Evolutionary conservation across 352 stramenopile species (phyloP), one percentile per base, ranked within the genome.

Genomic region (Pythium graminicola): DNA sequence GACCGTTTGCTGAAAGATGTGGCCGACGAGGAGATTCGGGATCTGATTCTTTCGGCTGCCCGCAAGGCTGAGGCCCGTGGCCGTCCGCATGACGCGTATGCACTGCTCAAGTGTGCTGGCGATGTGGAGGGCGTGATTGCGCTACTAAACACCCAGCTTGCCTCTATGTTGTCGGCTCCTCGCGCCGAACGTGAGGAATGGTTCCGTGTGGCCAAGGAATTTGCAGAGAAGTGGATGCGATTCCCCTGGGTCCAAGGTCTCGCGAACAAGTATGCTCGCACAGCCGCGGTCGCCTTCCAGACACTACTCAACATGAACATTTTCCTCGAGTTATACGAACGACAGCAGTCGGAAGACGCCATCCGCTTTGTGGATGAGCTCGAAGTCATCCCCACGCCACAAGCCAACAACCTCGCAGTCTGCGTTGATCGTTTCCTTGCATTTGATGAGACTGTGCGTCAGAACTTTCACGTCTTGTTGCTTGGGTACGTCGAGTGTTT

Each of bases 401-500:
- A 82, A 51, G 72, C 71, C 14, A 84, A 64, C 45, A 77, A 77
- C 26, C 54, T 86, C 29, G 58, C 70, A 14, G 50, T 85, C 0
- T 91, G 72, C 22, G 83, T 91, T n/a, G 83, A 94, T 54, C 81
- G 80, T 27, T 92, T 94, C 62, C 65, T 89, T 20, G 70, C 80
- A 13, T 84, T 89, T 32, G 83, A 94, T 47, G 76, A 87, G 52
- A 78, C 59, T 3, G 83, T 94, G 49, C 81, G 80, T 45, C 81
- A 89, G 57, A 92, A 85, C 59, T 88, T 94, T 49, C 78, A 94
- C 64, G 71, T 92, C 23, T 54, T 94, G 52, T 57, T 94, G 62
- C 65, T 94, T 6, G 81, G 83, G 9, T 94, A 94, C 67, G 83
- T 92, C 57, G 83, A 94, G 68, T 89, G 83, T 41, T 77, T 94